Evolutionary conservation across 2,329 filamentous ascomycete species (phyloP), one percentile per base, ranked within the genome.

Genomic region (Fusarium newnesense): DNA sequence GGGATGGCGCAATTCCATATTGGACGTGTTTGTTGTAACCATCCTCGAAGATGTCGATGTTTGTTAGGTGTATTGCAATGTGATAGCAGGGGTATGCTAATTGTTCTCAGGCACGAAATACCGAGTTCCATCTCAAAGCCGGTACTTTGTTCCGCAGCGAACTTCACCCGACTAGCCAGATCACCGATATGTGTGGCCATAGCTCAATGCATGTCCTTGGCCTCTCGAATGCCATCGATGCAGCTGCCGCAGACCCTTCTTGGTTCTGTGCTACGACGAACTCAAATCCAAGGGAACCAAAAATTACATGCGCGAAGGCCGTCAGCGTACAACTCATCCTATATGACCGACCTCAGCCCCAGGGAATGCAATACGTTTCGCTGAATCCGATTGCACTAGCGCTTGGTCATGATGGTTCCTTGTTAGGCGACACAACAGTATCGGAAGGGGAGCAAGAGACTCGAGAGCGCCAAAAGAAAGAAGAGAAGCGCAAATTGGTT

Each of bases 301-400:
- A 87, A 42, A 91, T 99, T 67, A 90, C 89, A 64, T 97, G 93
- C 65, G 87, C 91, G 53, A 88, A 89, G 70, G 90, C 90, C 9
- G 87, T 93, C 26, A 94, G 91, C 50, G 90, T 97, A 50, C 96
- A 99, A 80, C 89, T 98, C 49, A 93, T 98, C 65, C 87, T 97
- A 64, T 99, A 97, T 82, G 91, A 97, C 77, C 88, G 95, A 52
- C 96, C 96, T 2, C 89, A 93, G 64, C 96, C 96, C 1, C 91
- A 88, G 37, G 90, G 91, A 62, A 98, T 99, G 96, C 96, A 99
- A 82, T 99, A 98, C 81, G 92, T 98, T 76, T 99, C 96, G 2
- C 86, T 98, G 26, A 89, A 91, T 34, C 96, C 96, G 0, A 98
- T 99, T 58, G 92, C 95, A 2, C 87, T 99, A 46, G 95, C 95